phyloP scores from a whole-genome alignment of 2,329 filamentous ascomycete species.

The Xylaria sp. region DNA sequence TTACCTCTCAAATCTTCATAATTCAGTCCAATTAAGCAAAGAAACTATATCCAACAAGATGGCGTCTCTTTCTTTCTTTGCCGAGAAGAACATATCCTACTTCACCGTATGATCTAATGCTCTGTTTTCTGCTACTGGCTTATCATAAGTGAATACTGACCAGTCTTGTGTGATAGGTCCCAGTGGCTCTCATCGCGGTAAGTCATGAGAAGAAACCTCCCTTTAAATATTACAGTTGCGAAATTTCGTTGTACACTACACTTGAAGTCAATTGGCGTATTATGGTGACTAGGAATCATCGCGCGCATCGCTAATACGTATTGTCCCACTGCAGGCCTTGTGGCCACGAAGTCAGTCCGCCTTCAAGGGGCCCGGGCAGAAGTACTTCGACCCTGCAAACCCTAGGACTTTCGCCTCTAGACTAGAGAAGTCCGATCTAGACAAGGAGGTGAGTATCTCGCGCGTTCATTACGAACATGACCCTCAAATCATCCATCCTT shows the following conservation, averaged over 20 bases:
- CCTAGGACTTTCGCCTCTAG: constrained; percentile 34
- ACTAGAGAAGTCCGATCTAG: constrained; percentile 36
- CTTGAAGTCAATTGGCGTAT: too few species aligned
- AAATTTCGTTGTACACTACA: not conserved
- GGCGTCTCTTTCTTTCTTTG: constrained; percentile 34
- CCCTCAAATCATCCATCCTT: too few species aligned
- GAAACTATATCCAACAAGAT: constrained; percentile 25
- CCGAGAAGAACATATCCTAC: constrained; percentile 42
- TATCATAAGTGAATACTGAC: not conserved
- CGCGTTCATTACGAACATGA: too few species aligned
- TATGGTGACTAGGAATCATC: too few species aligned
- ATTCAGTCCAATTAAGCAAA: not conserved
- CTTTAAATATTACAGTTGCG: not conserved
- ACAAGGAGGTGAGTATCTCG: constrained; percentile 40
- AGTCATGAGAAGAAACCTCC: constrained; percentile 2
- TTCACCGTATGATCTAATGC: constrained; percentile 34
- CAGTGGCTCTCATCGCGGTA: constrained; percentile 37
- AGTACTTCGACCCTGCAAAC: constrained; percentile 38
- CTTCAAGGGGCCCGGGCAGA: constrained; percentile 37
- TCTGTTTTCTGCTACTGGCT: not conserved
- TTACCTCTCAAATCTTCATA: not conserved
- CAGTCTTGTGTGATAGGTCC: constrained; percentile 31
- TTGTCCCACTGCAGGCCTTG: constrained; percentile 26
- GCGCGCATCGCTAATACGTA: constrained; percentile 15
- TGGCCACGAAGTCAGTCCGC: constrained; percentile 40